Percentiles rank a stretch among this genome's conserved stretches.
Evolutionary conservation across 2,329 filamentous ascomycete genomes (phyloP).

Genomic region (Pseudogymnoascus sp.): DNA sequence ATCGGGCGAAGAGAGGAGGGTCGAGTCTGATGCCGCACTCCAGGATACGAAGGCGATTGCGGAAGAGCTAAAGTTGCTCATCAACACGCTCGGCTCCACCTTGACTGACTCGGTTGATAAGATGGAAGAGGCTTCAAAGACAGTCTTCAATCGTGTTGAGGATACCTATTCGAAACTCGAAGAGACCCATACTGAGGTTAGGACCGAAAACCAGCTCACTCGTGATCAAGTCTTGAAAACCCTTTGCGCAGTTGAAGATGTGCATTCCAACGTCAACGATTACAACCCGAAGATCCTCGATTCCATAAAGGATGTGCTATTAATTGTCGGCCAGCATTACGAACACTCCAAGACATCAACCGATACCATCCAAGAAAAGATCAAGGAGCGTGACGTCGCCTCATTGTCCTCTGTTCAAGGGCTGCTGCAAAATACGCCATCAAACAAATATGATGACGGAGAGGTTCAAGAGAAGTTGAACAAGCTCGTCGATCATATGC

Average conservation of each 20-base stretch:
- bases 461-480: constrained; percentile 53
- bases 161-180: constrained; percentile 71
- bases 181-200: constrained; percentile 65
- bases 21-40: constrained; percentile 67
- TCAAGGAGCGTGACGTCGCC: constrained; percentile 46
- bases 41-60: constrained; percentile 70
- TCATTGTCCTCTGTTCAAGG: constrained; percentile 46
- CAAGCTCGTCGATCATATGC: constrained; percentile 56
- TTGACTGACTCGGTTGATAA: constrained; percentile 80
- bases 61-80: constrained; percentile 79
- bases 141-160: constrained; percentile 76
- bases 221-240: constrained; percentile 74
- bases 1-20: constrained; percentile 65
- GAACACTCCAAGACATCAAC: constrained; percentile 72
- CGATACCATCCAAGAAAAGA: constrained; percentile 50
- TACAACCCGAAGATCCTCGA: constrained; percentile 85
- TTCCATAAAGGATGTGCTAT: constrained; percentile 76
- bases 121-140: constrained; percentile 80
- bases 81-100: constrained; percentile 76
- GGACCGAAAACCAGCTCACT: constrained; percentile 75
- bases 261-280: constrained; percentile 75
- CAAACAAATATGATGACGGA: constrained; percentile 58
- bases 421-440: constrained; percentile 46
- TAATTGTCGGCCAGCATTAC: constrained; percentile 77
- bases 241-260: constrained; percentile 62